Conservation (phyloP, 192 early-diverging fungal genomes). For the Coemansia sp. region DNA sequence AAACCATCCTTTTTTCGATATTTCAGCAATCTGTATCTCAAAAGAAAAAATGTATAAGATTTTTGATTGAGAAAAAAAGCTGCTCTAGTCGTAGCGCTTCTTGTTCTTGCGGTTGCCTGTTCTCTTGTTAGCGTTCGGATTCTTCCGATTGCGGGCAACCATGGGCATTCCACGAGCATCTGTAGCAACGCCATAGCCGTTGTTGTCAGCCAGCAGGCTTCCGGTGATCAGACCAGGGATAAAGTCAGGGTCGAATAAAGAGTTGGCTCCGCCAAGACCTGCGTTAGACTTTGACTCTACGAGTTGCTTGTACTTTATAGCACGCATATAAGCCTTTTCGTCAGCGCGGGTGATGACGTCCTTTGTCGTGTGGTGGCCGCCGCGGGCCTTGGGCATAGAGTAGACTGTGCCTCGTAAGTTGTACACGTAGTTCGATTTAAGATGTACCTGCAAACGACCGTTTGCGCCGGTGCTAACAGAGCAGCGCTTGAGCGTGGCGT, state of each 20-base stretch:
- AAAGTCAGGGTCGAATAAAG: constrained; percentile 42
- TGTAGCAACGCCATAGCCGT: constrained; percentile 59
- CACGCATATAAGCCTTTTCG: constrained; percentile 75
- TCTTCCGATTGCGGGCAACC: constrained; percentile 68
- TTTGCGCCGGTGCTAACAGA: constrained; percentile 76
- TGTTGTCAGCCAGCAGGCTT: constrained; percentile 48
- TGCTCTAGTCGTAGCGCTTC: constrained; percentile 23
- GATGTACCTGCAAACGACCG: constrained; percentile 76
- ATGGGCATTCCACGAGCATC: constrained; percentile 62
- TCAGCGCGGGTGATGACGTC: constrained; percentile 88
- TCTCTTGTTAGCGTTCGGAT: constrained; percentile 62
- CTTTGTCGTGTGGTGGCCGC: constrained; percentile 67
- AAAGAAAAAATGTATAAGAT: not conserved
- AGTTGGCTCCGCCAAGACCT: constrained; percentile 22
- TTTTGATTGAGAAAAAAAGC: not conserved
- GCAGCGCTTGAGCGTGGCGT: constrained; percentile 80
- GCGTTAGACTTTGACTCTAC: constrained; percentile 31
- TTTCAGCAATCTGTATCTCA: no score
- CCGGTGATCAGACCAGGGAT: constrained; percentile 28
- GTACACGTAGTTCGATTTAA: constrained; percentile 91
- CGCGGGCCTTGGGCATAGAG: constrained; percentile 79
- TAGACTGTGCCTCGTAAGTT: constrained; percentile 87
- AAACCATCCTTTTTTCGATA: no score
- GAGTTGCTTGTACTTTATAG: constrained; percentile 32
- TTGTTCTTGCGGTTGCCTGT: constrained; percentile 65